Conservation (phyloP, 2,329 filamentous ascomycete species). For the Anthostomella pinea region DNA sequence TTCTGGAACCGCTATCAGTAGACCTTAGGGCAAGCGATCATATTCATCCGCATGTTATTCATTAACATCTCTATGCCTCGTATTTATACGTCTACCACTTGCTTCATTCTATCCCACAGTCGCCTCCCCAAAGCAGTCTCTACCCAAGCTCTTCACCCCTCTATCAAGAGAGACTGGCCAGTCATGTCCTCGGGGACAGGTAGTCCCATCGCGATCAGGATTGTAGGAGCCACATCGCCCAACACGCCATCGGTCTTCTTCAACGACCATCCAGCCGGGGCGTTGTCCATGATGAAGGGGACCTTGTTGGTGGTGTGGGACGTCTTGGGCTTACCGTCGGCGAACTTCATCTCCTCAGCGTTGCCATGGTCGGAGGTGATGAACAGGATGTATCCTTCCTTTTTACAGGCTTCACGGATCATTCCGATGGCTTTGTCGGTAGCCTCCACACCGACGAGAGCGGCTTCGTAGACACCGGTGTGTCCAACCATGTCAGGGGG, state of each 20-base stretch:
- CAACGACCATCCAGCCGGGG: constrained; percentile 82
- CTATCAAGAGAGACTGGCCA: constrained; percentile 77
- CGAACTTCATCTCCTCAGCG: constrained; percentile 97
- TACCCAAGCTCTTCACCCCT: constrained; percentile 45
- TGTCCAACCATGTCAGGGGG: constrained; percentile 99
- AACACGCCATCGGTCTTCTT: constrained; percentile 81
- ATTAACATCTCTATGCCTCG: no score
- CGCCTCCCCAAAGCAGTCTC: no score
- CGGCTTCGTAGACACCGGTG: constrained; percentile 95
- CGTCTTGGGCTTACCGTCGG: constrained; percentile 95
- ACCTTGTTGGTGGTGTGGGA: constrained; percentile 98
- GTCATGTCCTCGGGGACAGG: constrained; percentile 91
- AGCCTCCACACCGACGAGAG: constrained; percentile 76
- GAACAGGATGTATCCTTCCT: constrained; percentile 89
- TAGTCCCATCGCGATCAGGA: constrained; percentile 87
- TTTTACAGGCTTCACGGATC: constrained; percentile 91
- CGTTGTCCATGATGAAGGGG: constrained; percentile 97
- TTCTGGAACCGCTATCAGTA: no score
- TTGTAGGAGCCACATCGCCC: constrained; percentile 93
- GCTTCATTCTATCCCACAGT: no score
- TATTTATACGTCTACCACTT: not conserved
- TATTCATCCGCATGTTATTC: no score
- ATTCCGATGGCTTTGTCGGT: constrained; percentile 93
- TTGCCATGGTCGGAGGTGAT: constrained; percentile 97
- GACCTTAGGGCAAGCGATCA: no score